Conservation (phyloP, 1,284 basidiomycete species). For the Apiotrichum domesticum region DNA sequence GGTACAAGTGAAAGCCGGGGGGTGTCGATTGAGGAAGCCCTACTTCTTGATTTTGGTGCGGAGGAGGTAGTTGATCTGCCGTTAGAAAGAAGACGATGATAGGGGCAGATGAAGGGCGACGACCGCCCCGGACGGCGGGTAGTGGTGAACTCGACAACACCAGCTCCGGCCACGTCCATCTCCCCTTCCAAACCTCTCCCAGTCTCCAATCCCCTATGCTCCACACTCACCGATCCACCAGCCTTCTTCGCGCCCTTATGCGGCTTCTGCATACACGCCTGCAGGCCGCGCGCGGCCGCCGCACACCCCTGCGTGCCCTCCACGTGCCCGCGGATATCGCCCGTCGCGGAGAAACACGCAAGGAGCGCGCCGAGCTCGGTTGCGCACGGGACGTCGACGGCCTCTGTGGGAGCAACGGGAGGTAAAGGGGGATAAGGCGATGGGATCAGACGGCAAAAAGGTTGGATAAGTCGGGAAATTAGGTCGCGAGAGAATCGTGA, state of each 20-base stretch:
- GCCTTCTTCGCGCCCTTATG: not conserved
- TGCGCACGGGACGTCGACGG: slow-evolving; percentile 60
- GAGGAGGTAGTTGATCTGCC: slow-evolving; percentile 19
- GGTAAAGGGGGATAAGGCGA: too few species aligned
- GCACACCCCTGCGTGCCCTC: slow-evolving; percentile 55
- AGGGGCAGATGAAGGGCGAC: too few species aligned
- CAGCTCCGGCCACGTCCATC: too few species aligned
- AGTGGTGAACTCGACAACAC: too few species aligned
- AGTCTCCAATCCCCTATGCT: too few species aligned
- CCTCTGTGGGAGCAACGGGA: slow-evolving; percentile 42
- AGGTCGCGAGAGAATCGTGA: too few species aligned
- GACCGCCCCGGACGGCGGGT: too few species aligned
- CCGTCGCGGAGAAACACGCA: slow-evolving; percentile 81
- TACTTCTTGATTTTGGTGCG: slow-evolving; percentile 7
- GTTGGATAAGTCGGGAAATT: too few species aligned
- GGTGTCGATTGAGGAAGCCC: too few species aligned
- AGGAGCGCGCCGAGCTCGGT: slow-evolving; percentile 75
- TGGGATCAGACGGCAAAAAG: too few species aligned
- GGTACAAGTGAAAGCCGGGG: not conserved
- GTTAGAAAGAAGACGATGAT: not conserved
- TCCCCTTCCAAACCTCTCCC: too few species aligned
- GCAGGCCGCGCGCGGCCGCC: slow-evolving; percentile 60
- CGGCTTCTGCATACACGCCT: slow-evolving; percentile 65
- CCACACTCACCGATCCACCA: slow-evolving; percentile 13
- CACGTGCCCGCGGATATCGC: slow-evolving; percentile 58